These are phyloP conservation scores for Coemansia erecta DNA, from an alignment of 192 early-diverging fungal species.

Conservation along the genomic window DNA sequence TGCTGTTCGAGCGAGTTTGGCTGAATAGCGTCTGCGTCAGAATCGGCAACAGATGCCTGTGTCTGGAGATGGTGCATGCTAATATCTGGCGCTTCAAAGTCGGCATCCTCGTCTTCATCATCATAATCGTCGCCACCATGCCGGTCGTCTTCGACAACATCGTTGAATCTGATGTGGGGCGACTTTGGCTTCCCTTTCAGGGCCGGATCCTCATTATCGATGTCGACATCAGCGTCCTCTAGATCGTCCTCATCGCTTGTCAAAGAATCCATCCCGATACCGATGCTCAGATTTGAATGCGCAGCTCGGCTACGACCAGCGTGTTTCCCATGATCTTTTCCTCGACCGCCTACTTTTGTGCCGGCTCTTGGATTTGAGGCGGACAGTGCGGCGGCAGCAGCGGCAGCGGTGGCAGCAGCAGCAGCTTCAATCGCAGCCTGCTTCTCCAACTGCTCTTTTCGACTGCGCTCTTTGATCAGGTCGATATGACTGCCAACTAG, in stretches of 20 bases:
- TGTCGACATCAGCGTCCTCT: conserved; percentile 5
- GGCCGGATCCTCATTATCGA: conserved; percentile 6
- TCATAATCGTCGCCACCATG: conserved; percentile 12
- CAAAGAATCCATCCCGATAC: not conserved
- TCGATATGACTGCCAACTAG: conserved; percentile 24
- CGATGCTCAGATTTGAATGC: not conserved
- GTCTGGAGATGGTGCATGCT: conserved; percentile 7
- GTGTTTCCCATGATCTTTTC: not conserved
- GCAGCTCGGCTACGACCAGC: not conserved
- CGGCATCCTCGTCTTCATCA: conserved; percentile 35
- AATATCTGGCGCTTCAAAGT: conserved; percentile 43
- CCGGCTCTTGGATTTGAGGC: no score
- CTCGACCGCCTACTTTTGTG: no score
- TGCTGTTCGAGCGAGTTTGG: not conserved
- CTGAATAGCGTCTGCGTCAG: not conserved
- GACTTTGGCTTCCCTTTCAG: no score
- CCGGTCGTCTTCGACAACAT: conserved; percentile 1
- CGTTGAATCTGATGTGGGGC: not conserved
- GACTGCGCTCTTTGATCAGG: conserved; percentile 8
- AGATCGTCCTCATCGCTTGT: conserved; percentile 6
- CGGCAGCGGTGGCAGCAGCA: no score
- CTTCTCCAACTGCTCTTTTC: conserved; percentile 13
- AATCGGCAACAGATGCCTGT: not conserved
- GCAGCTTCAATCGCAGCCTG: conserved; percentile 1
- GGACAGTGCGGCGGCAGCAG: no score